Evolutionary conservation across 1,139 yeast species (phyloP), one percentile per base, ranked within the genome.

Genomic region (Yamadazyma kanchanaburiensis): DNA sequence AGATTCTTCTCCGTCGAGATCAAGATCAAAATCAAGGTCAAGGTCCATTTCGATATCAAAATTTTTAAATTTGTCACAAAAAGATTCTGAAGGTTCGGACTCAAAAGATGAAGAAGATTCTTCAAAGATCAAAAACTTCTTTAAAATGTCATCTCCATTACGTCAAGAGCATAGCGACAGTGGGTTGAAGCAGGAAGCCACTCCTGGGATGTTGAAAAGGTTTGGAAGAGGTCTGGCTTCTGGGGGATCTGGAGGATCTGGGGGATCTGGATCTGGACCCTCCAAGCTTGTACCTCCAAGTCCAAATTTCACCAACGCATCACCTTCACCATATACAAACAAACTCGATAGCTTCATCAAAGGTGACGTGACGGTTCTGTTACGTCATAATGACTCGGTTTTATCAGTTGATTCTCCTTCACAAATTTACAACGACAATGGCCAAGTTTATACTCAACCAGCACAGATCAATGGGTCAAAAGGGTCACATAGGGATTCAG

Each of bases 361-460:
- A 11, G 45, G 39, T 9, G 60, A 55, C 22, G 39, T 64, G 11
- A 52, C 62, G 1, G 61, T 67, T 5, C 52, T 64, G 3, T 55
- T 67, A 27, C 55, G 74, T 29, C 74, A 67, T 39, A 61, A 65
- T 34, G 72, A 66, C 36, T 61, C 70, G n/a, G 64, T 63, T 0
- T 51, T 60, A 30, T 58, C 63, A 9, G 38, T 24, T 43, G 46
- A 45, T 33, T 65, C 57, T 9, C 24, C 32, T 5, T 8, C 20
- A 7, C 20, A 8, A 8, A 18, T 18, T 18, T 24, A 26, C 24
- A 42, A 45, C n/a, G 54, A 55, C 2, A 42, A 48, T n/a, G n/a
- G n/a, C n/a, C n/a, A n/a, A n/a, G n/a, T n/a, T n/a, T n/a, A n/a
- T n/a, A n/a, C n/a, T n/a, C n/a, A n/a, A n/a, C 20, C 20, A 7